Base-by-base conservation (phyloP, 768 basidiomycete genomes). In the Lentinula guzmanii region DNA sequence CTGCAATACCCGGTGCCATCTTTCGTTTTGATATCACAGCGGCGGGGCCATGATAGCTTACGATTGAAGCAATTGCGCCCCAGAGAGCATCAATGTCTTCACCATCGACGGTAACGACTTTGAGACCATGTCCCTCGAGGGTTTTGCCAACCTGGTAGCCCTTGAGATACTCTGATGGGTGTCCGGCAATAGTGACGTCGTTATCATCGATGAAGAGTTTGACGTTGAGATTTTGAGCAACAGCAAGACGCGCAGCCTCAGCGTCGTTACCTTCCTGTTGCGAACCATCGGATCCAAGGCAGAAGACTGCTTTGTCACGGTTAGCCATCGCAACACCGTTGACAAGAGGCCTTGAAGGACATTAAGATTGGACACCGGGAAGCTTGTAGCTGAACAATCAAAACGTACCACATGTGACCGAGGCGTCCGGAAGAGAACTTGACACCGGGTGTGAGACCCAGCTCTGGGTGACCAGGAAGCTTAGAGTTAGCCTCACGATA, bases 391-490 rank as follows among this genome's bases (percentile, higher is more conserved):
- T 45, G 41, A 5, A 42, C 28, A 28, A 31, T 41, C 16, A 50
- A 61, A 50, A 70, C 77, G 54, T 64, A 81, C 92, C 92, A 95
- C 82, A 93, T 86, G 73, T 95, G 93, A 1, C 93, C 93, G 18
- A 95, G 82, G 70, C 93, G 89, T n/a, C 93, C 93, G 1, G 92
- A 94, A 2, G 92, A 93, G 76, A 95, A 95, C 74, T 93, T 92
- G 74, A 95, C 84, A 33, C 93, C 93, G n/a, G 93, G 93, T 0
- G 93, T 94, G 62, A 94, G 78, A 24, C 93, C 93, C 6, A 94
- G 79, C 74, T 94, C 93, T 13, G 93, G 93, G 68, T 95, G 93
- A 13, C 92, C 93, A 2, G 93, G 93, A 37, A 95, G 86, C 68
- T 89, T 88, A 37, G 91, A 89, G 73, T 93, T 82, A 61, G 93